Evolutionary conservation across 148 eudicot genomes (phyloP), one percentile per base, ranked within the genome.

Genomic region (Vaccinium corymbosum): DNA sequence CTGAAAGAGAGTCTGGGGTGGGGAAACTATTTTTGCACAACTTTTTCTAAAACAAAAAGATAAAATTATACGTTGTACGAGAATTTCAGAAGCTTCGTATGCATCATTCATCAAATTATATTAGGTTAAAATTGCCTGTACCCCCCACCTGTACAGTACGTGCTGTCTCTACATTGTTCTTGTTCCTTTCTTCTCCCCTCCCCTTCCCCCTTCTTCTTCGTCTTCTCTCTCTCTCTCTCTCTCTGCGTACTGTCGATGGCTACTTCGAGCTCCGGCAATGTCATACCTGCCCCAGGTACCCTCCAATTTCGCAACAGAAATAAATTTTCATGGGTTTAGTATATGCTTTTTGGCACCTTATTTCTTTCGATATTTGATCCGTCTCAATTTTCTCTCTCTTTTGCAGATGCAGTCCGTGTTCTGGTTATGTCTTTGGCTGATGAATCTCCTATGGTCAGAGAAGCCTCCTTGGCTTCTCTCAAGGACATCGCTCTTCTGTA

Each of bases 381-480:
- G 32, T 74, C 11, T 25, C 35, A 66, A 25, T 10, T 5, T 42
- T 42, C 27, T 66, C 15, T 66, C 35, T 66, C 35, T 66, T 62
- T 86, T 81, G 75, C 92, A 96, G 99, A 96, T 80, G 99, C 99
- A 27, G 94, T 93, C 59, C 98, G 93, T 86, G 94, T 92, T 80
- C 88, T 96, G 32, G 97, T 96, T 0, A 87, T 90, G 19, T 88
- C 90, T 78, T 89, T 96, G 22, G 93, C 97, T 20, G 99, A 96
- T 84, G 99, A 96, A n/a, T 94, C 98, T 25, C 81, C 90, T 7
- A 19, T 88, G 80, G 99, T 96, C 87, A 89, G 92, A 80, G 92
- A 92, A 87, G 95, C 99, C 70, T 96, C 99, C 81, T 90, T 91
- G 93, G 89, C 91, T 87, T 91, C 99, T 72, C 97, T 96, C 80